Percentiles rank a stretch among this genome's conserved stretches.
Conservation (phyloP, 2,329 filamentous ascomycete species). For the Gaeumannomyces tritici region DNA sequence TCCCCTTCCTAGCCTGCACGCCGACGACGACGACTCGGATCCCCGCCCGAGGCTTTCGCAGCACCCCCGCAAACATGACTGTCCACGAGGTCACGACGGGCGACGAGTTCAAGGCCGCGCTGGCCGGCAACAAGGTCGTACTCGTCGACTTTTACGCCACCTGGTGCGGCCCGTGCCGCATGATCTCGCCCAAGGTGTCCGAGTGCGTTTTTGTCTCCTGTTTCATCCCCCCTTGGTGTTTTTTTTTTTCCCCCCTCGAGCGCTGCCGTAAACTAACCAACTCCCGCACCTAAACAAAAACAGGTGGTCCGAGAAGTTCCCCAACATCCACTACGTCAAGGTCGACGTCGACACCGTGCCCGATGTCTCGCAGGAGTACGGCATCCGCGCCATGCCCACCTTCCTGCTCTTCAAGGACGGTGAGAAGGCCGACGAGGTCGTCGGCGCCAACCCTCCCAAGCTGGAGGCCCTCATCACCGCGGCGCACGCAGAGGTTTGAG, state of each 20-base stretch:
- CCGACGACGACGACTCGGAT: too few relatives aligned
- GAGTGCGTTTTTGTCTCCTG: constrained; percentile 36
- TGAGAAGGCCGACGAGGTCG: constrained; percentile 60
- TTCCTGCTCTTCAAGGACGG: constrained; percentile 80
- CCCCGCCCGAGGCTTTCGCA: constrained; percentile 20
- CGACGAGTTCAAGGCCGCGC: constrained; percentile 22
- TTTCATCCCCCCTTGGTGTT: not conserved
- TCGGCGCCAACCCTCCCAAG: constrained; percentile 71
- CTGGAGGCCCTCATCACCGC: constrained; percentile 38
- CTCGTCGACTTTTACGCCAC: constrained; percentile 80
- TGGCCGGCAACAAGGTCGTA: constrained; percentile 39
- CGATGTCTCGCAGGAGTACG: constrained; percentile 66
- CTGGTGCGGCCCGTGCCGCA: constrained; percentile 95
- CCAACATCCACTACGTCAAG: constrained; percentile 66
- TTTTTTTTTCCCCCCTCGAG: too few relatives aligned
- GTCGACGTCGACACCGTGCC: constrained; percentile 79
- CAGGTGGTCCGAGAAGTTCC: constrained; percentile 45
- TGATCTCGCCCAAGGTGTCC: constrained; percentile 67
- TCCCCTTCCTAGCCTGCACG: too few relatives aligned
- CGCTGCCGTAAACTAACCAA: not conserved
- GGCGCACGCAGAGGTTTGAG: constrained; percentile 10
- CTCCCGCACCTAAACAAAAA: too few relatives aligned
- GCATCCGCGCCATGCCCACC: constrained; percentile 85
- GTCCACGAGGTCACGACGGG: constrained; percentile 26
- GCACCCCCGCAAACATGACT: constrained; percentile 30